Evolutionary conservation across 768 basidiomycete genomes (phyloP), one percentile per base, ranked within the genome.

Genomic region (Rhizopogon rudus): DNA sequence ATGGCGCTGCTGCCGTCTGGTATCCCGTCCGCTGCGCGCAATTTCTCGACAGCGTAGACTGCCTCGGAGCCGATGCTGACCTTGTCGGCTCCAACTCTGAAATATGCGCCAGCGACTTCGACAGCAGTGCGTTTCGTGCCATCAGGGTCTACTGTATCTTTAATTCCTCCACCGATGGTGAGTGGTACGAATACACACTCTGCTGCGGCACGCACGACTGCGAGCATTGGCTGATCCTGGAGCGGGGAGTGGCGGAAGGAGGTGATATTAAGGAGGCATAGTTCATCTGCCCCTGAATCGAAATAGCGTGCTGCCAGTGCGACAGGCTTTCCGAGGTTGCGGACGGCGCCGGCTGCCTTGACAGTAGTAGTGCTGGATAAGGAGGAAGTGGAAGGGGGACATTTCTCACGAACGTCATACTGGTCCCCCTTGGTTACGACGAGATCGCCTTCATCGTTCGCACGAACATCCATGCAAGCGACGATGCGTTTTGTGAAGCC

Each of bases 351-450:
- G 6, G 83, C 86, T 1, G 81, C 72, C 25, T 73, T 72, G 56
- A 79, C 71, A 16, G 72, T 58, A 50, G 42, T 65, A 9, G 64
- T n/a, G 44, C 49, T 62, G 7, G 20, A 40, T 41, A 52, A 43
- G 1, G 61, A 14, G 17, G 65, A 56, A 16, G 59, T 52, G 35
- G 64, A 60, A n/a, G 67, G 52, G 52, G 54, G 53, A 44, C 55
- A 67, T 64, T 87, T 93, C 71, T 98, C 95, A 52, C 95, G 91
- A 16, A 98, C 95, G 68, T 98, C 93, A 73, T 99, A 99, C 69
- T 97, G 97, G 71, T 99, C 97, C 55, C 97, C 97, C 75, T 99
- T 99, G 42, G 97, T 99, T 1, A 99, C 97, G 56, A 99, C 94
- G 52, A 99, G 84, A 69, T 99, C 97, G 29, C 97, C 97, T 13